Conservation (phyloP, 169 alveolate genomes). For the Neospora caninum region DNA sequence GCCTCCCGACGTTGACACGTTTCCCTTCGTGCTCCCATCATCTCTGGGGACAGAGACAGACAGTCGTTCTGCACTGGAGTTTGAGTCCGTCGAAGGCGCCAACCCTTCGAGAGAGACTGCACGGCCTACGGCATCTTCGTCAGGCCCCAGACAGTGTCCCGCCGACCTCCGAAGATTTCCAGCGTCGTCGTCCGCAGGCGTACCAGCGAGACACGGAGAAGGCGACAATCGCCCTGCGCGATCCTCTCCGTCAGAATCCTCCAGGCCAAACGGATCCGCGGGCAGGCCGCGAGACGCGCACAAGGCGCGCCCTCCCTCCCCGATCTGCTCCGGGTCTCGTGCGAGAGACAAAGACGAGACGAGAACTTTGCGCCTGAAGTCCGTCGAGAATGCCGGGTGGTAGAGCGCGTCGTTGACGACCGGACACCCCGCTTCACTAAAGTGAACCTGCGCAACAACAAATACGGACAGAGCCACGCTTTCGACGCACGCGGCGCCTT, state of each 20-base stretch:
- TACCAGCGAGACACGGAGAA: neutral
- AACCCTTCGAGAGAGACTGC: too few species aligned
- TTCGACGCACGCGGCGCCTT: too few species aligned
- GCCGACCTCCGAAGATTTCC: too few species aligned
- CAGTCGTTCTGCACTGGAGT: too few species aligned
- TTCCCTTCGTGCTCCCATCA: neutral
- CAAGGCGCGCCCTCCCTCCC: neutral
- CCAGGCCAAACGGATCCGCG: neutral
- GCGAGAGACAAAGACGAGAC: neutral
- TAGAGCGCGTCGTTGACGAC: slow-evolving; percentile 23
- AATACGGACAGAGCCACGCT: too few species aligned
- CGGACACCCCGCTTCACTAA: slow-evolving; percentile 31
- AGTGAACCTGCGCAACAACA: slow-evolving; percentile 26
- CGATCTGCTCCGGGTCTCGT: neutral
- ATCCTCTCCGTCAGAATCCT: neutral
- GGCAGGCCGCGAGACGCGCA: neutral
- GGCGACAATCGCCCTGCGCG: neutral
- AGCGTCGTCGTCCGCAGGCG: too few species aligned
- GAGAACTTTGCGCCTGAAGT: neutral
- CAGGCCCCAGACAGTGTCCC: too few species aligned
- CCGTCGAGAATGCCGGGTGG: slow-evolving; percentile 12
- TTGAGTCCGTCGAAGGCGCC: too few species aligned
- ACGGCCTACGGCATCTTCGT: too few species aligned
- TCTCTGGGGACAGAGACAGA: neutral
- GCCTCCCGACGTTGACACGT: neutral